Conservation (phyloP, 345 rosid species). For the Camelina laxa region DNA sequence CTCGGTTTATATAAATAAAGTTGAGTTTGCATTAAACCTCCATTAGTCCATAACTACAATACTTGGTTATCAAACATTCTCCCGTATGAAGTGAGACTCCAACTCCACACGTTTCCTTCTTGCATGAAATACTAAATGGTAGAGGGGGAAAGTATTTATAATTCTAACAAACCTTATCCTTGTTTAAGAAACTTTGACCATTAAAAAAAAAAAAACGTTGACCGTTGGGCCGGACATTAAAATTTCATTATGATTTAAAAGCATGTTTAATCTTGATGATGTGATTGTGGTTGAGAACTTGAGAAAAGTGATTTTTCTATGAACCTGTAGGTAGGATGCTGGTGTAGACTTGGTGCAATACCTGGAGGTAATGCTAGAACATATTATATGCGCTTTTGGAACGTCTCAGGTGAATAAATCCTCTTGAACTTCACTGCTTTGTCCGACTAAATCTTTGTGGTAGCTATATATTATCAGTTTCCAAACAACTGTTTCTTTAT, state of each 20-base stretch:
- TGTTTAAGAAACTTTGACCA: too few relatives aligned
- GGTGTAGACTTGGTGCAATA: constrained; percentile 77
- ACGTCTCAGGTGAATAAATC: constrained; percentile 75
- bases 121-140: too few relatives aligned
- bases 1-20: neutral
- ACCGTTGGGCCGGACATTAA: too few relatives aligned
- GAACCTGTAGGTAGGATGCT: constrained; percentile 79
- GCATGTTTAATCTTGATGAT: too few relatives aligned
- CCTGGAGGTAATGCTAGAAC: constrained; percentile 78
- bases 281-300: neutral
- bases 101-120: too few relatives aligned
- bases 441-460: neutral
- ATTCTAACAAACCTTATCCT: too few relatives aligned
- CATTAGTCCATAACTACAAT: neutral
- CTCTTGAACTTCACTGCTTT: constrained; percentile 3
- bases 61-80: too few relatives aligned
- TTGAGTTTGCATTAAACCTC: neutral
- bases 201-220: too few relatives aligned
- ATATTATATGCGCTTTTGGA: constrained; percentile 92
- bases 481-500: neutral
- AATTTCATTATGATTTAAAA: too few relatives aligned
- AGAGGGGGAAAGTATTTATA: too few relatives aligned
- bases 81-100: too few relatives aligned
- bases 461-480: neutral
- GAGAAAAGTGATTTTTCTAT: constrained; percentile 20